These are phyloP conservation scores for Anacardium occidentale DNA, from an alignment of 345 rosid species.

Conservation along the genomic window DNA sequence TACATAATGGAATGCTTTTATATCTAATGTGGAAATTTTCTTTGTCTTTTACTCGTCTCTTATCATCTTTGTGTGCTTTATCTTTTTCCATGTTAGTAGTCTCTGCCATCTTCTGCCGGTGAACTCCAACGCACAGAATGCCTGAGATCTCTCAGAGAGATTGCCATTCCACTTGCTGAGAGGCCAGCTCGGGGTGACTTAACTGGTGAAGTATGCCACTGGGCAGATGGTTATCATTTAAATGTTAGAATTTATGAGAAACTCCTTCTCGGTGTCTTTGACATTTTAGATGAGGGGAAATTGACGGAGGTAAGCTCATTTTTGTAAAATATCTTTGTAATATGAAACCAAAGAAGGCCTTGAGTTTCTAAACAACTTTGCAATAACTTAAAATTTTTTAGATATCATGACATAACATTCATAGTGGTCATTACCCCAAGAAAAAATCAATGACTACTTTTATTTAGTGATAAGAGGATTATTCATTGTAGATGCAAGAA, in stretches of 20 bases:
- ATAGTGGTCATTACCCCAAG: neutral
- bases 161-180: slow-evolving; percentile 91
- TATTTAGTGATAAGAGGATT: neutral
- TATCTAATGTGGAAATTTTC: slow-evolving; percentile 3
- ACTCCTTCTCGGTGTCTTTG: slow-evolving; percentile 87
- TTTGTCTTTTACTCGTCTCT: neutral
- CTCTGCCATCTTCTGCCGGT: slow-evolving; percentile 75
- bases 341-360: slow-evolving; percentile 4
- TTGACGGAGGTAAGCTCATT: slow-evolving; percentile 70
- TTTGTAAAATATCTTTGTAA: slow-evolving; percentile 12
- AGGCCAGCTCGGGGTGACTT: slow-evolving; percentile 97
- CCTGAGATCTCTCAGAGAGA: slow-evolving; percentile 80
- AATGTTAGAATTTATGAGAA: slow-evolving; percentile 88
- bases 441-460: neutral
- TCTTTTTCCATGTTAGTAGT: slow-evolving; percentile 39
- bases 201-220: slow-evolving; percentile 97
- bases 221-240: slow-evolving; percentile 98
- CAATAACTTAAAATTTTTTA: neutral
- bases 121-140: slow-evolving; percentile 94
- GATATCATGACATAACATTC: neutral
- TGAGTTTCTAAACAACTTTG: slow-evolving; percentile 1
- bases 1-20: slow-evolving; percentile 1
- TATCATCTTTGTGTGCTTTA: neutral
- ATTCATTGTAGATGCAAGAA: neutral
- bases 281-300: slow-evolving; percentile 93